phyloP scores from a whole-genome alignment of 78 protist genomes.

The Planoprotostelium fungivorum region DNA sequence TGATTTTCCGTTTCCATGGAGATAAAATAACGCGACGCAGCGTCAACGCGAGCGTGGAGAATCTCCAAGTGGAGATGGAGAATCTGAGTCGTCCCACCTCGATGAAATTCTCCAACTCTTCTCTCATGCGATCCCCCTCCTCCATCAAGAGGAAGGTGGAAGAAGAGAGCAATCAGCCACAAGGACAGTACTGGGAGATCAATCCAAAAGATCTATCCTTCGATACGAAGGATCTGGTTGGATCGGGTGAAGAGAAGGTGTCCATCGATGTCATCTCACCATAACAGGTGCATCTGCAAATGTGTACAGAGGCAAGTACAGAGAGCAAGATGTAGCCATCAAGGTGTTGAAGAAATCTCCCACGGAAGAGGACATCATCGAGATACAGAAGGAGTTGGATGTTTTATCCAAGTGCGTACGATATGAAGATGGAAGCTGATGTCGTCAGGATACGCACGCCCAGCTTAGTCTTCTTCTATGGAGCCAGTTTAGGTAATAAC shows the following conservation, averaged over 20 bases:
- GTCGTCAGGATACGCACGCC: neutral
- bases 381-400: neutral
- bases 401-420: neutral
- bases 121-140: too few relatives aligned
- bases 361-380: neutral
- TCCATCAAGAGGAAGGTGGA: too few relatives aligned
- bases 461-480: neutral
- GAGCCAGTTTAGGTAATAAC: neutral
- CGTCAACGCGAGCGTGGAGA: neutral
- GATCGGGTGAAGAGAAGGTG: neutral
- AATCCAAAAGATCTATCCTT: neutral
- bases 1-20: neutral
- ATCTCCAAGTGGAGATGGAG: neutral
- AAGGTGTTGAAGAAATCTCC: neutral
- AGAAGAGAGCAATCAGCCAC: too few relatives aligned
- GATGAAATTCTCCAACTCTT: too few relatives aligned
- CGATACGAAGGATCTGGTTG: neutral
- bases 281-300: neutral
- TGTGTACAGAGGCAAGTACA: neutral
- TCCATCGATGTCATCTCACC: neutral
- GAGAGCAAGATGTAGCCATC: neutral
- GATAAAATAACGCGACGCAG: neutral
- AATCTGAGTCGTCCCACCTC: too few relatives aligned
- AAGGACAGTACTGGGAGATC: neutral
- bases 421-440: neutral